Conservation (phyloP, 257 asterid species). For the Scutellaria barbata region DNA sequence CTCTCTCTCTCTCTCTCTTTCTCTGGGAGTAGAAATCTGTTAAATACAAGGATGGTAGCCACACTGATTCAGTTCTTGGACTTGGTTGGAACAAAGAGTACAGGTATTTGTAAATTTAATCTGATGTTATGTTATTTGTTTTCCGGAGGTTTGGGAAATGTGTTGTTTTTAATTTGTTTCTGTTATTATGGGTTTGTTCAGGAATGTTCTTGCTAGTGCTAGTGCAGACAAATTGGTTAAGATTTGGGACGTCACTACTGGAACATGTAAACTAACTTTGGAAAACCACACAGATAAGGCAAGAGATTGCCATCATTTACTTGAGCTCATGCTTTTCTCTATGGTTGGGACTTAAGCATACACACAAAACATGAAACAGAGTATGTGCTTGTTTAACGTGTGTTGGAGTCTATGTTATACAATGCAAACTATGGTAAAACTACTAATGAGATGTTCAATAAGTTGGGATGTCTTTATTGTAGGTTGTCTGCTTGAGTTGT, state of each 20-base stretch:
- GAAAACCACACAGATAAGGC: constrained; percentile 90
- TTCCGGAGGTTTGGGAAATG: constrained; percentile 4
- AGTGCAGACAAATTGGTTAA: constrained; percentile 90
- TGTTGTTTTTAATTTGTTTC: constrained; percentile 9
- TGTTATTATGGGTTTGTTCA: constrained; percentile 40
- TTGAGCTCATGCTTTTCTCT: constrained; percentile 7
- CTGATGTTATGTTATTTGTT: too few species aligned
- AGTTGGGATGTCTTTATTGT: background rate
- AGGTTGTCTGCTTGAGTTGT: background rate
- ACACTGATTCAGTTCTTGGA: constrained; percentile 86
- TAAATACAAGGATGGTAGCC: constrained; percentile 83
- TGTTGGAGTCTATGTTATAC: background rate
- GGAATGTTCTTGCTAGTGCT: constrained; percentile 93
- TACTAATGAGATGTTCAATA: background rate
- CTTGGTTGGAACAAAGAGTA: constrained; percentile 96
- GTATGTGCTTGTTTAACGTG: background rate
- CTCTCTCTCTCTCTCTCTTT: too few species aligned
- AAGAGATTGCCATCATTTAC: constrained; percentile 34
- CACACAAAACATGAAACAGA: background rate
- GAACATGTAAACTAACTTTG: constrained; percentile 43
- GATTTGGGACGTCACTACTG: constrained; percentile 86
- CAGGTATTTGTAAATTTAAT: too few species aligned
- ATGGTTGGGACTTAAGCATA: background rate
- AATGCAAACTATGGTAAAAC: too few species aligned
- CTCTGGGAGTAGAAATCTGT: constrained; percentile 53